Evolutionary conservation across 1,139 yeast species (phyloP).

Genomic region (Hanseniaspora gamundiae): DNA sequence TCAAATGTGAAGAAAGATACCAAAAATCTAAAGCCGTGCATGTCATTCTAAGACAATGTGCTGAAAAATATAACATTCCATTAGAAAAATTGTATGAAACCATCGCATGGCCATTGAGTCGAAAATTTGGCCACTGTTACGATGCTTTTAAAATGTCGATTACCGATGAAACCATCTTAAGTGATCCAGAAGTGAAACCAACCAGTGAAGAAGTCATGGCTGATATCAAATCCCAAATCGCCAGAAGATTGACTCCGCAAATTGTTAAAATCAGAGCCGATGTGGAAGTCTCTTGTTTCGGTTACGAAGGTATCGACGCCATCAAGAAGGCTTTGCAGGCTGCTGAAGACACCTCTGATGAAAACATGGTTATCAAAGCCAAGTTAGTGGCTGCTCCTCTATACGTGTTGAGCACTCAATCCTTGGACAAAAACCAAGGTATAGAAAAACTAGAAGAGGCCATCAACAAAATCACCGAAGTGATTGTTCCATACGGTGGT

Average conservation of each 20-base stretch:
- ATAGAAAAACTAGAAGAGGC: slow-evolving; percentile 67
- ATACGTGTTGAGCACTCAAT: slow-evolving; percentile 86
- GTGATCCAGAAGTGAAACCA: slow-evolving; percentile 55
- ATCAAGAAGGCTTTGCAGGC: slow-evolving; percentile 78
- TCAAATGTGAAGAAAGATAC: slow-evolving; percentile 94
- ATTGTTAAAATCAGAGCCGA: slow-evolving; percentile 97
- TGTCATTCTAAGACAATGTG: slow-evolving; percentile 93
- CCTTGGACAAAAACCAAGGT: slow-evolving; percentile 85
- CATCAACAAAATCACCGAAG: slow-evolving; percentile 57
- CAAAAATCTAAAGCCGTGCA: slow-evolving; percentile 96
- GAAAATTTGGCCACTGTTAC: slow-evolving; percentile 92
- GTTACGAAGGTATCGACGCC: slow-evolving; percentile 97
- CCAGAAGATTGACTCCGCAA: slow-evolving; percentile 93
- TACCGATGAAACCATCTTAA: slow-evolving; percentile 83
- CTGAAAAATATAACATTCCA: slow-evolving; percentile 86
- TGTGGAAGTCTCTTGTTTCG: slow-evolving; percentile 92
- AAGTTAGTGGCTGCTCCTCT: slow-evolving; percentile 96
- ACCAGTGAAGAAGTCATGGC: slow-evolving; percentile 53
- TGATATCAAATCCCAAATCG: slow-evolving; percentile 74
- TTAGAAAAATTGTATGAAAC: slow-evolving; percentile 77
- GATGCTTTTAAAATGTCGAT: slow-evolving; percentile 95
- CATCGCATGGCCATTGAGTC: slow-evolving; percentile 95
- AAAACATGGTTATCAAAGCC: slow-evolving; percentile 76
- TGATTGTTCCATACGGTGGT: slow-evolving; percentile 70
- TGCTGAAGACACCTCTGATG: slow-evolving; percentile 78